Conservation (phyloP, 1,139 yeast genomes). For the Arxiozyma slooffiae region DNA sequence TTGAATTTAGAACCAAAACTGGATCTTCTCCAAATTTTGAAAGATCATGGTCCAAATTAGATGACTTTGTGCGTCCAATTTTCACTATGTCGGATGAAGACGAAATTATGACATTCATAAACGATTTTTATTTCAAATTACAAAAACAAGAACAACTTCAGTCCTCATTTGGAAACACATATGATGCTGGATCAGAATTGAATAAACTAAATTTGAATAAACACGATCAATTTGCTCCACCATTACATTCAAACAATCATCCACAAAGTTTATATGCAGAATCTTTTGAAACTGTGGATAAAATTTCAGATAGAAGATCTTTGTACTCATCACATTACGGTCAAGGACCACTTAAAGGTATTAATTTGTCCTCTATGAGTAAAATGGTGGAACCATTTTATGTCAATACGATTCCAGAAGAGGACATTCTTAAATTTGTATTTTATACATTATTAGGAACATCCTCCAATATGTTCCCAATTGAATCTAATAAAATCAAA, state of each 20-base stretch:
- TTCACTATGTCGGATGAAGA: conserved; percentile 12
- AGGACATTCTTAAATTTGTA: conserved; percentile 45
- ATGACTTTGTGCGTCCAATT: conserved; percentile 13
- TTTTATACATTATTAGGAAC: conserved; percentile 66
- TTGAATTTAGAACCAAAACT: conserved; percentile 4
- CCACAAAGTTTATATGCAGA: conserved; percentile 28
- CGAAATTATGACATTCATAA: conserved; percentile 16
- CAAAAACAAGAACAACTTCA: conserved; percentile 3
- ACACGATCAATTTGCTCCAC: conserved; percentile 11
- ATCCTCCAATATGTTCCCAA: conserved; percentile 52
- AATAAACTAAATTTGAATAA: conserved; percentile 13
- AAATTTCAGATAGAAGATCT: conserved; percentile 32
- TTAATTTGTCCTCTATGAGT: conserved; percentile 15
- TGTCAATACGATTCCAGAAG: conserved; percentile 35
- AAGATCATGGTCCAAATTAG: conserved; percentile 17
- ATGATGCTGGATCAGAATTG: conserved; percentile 3
- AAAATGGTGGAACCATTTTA: conserved; percentile 26
- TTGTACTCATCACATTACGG: conserved; percentile 20
- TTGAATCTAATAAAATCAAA: conserved; percentile 31
- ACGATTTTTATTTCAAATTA: conserved; percentile 13
- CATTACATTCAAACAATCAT: conserved; percentile 5
- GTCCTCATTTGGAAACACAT: not conserved
- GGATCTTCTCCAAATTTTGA: conserved; percentile 9
- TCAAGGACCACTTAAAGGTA: conserved; percentile 8
- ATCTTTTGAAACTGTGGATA: conserved; percentile 33